Evolutionary conservation across 2,329 filamentous ascomycete species (phyloP).

Genomic region (Botrytis fragariae): DNA sequence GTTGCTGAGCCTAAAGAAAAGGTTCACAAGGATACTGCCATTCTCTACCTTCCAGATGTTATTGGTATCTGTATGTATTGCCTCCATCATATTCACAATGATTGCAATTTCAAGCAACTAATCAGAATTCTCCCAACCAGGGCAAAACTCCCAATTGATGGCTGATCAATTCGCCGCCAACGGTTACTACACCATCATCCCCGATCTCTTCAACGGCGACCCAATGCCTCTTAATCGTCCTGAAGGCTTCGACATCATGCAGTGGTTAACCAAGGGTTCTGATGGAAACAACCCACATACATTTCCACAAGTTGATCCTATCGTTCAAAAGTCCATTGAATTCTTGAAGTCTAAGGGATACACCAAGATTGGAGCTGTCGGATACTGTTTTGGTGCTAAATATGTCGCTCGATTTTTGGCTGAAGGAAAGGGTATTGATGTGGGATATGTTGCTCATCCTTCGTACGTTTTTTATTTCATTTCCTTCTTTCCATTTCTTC

Average conservation of each 20-base stretch:
- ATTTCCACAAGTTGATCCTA: slow-evolving; percentile 33
- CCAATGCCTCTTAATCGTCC: slow-evolving; percentile 52
- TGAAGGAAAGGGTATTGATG: slow-evolving; percentile 59
- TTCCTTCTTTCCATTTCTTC: background rate
- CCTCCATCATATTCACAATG: background rate
- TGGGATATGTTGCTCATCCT: slow-evolving; percentile 73
- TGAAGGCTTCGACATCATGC: slow-evolving; percentile 45
- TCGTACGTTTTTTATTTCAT: slow-evolving; percentile 41
- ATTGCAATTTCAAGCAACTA: slow-evolving; percentile 29
- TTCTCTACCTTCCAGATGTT: slow-evolving; percentile 38
- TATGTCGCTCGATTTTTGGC: slow-evolving; percentile 66
- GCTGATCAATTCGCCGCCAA: slow-evolving; percentile 74
- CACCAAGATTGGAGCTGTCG: slow-evolving; percentile 61
- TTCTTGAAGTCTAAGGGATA: slow-evolving; percentile 56
- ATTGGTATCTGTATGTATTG: slow-evolving; percentile 34
- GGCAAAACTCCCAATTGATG: slow-evolving; percentile 61
- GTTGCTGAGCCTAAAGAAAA: slow-evolving; percentile 34
- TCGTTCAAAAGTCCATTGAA: slow-evolving; percentile 53
- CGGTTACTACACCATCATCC: slow-evolving; percentile 53
- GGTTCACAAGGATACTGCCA: slow-evolving; percentile 36
- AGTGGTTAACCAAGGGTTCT: slow-evolving; percentile 46
- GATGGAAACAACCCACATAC: slow-evolving; percentile 38
- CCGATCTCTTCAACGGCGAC: slow-evolving; percentile 70
- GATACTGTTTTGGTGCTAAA: slow-evolving; percentile 75
- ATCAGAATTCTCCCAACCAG: background rate